Base-by-base conservation (phyloP, 1,139 yeast species). In the Yamadazyma dendronema region DNA sequence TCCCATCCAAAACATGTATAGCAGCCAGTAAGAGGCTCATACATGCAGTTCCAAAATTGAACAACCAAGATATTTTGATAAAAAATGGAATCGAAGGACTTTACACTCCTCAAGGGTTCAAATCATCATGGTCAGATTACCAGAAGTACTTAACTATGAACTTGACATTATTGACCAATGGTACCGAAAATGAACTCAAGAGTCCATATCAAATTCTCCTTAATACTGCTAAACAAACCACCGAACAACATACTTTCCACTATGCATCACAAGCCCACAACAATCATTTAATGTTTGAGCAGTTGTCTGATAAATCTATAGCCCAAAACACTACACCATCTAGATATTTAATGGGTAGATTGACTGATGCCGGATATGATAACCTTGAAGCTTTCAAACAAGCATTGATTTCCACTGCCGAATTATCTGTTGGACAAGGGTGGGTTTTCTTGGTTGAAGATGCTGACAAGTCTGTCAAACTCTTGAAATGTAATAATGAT, bases 181-280 rank as follows among this genome's bases (percentile, higher is more conserved):
- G 94, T 12, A 87, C 96, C 1, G 84, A 81, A 44, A 75, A 81
- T 57, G 97, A 89, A 61, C 74, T 85, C 9, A 77, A 87, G 56
- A 67, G 75, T 15, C 94, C 97, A 3, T 81, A 84, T 58, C 88
- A 86, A 46, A 80, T 89, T 44, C 62, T 88, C 48, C 68, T 86
- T 43, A 76, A 81, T 50, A 80, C 95, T 1, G 86, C 94, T 7
- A 77, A 78, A 52, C 79, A 79, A 49, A 72, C 86, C 24, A 78
- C 81, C 29, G 78, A 78, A 52, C 84, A 90, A 29, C 78, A 79
- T 41, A 67, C 84, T 11, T 90, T 84, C 72, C 94, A 89, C 64
- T 79, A 74, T 55, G 97, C 98, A 10, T 85, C 96, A 4, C 96
- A 86, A 59, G 83, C 90, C 2, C 95, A 86, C 65, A 90, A 89